phyloP scores from a whole-genome alignment of 345 rosid genomes.

The Citrus mangshanensis region DNA sequence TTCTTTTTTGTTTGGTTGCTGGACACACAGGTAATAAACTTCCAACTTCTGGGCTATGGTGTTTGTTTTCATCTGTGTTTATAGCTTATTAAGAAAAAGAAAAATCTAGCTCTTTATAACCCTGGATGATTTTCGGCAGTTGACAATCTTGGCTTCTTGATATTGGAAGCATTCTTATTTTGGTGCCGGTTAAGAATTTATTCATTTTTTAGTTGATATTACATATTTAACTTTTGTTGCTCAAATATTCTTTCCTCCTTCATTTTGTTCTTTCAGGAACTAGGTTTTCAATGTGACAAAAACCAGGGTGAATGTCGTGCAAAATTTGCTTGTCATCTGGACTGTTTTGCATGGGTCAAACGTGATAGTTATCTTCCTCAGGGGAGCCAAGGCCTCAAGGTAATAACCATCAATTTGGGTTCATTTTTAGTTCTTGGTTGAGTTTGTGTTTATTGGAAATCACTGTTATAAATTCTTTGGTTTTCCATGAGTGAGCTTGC shows the following conservation, averaged over 20 bases:
- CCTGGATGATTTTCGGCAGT: background rate
- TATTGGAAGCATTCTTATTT: background rate
- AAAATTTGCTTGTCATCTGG: constrained; percentile 91
- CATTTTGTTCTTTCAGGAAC: constrained; percentile 54
- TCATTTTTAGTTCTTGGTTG: background rate
- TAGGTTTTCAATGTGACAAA: constrained; percentile 85
- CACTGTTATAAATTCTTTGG: constrained; percentile 8
- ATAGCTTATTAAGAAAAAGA: background rate
- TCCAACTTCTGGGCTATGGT: background rate
- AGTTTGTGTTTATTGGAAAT: constrained; percentile 7
- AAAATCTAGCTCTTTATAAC: background rate
- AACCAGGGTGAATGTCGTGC: constrained; percentile 96
- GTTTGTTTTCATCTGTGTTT: background rate
- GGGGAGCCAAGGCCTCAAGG: constrained; percentile 98
- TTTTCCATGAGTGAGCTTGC: background rate
- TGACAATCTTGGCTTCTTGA: background rate
- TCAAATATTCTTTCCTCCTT: constrained; percentile 5
- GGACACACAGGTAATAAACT: background rate
- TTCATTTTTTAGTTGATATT: background rate
- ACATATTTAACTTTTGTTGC: constrained; percentile 2
- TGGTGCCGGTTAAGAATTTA: background rate
- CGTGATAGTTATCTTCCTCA: constrained; percentile 99
- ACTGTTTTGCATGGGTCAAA: constrained; percentile 99
- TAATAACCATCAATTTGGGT: constrained; percentile 23
- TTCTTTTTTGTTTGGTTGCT: background rate